phyloP scores from a whole-genome alignment of 2,329 filamentous ascomycete genomes.

The Colletotrichum melonis region DNA sequence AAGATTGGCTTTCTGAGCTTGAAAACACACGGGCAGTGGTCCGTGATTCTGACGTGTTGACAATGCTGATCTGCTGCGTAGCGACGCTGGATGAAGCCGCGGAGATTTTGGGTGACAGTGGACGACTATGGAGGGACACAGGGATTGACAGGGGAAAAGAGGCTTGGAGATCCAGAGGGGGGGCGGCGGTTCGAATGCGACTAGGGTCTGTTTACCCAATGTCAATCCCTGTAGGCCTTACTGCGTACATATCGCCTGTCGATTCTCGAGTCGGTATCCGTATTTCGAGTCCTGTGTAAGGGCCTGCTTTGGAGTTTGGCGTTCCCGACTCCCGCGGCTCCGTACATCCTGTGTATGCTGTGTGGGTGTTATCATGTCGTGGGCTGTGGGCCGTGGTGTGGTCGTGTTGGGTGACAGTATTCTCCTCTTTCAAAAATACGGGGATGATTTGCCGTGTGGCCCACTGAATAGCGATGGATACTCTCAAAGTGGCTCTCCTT shows the following conservation, averaged over 20 bases:
- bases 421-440: constrained; percentile 4
- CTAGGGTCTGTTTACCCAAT: background rate
- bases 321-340: background rate
- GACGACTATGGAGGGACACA: background rate
- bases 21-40: constrained; percentile 23
- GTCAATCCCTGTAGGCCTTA: background rate
- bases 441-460: constrained; percentile 6
- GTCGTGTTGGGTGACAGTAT: background rate
- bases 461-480: constrained; percentile 7
- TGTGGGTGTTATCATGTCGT: background rate
- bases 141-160: background rate
- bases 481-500: constrained; percentile 16
- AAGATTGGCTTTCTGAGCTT: constrained; percentile 34
- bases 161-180: background rate
- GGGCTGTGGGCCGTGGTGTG: background rate
- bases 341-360: background rate
- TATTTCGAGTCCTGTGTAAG: background rate
- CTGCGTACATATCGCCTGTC: background rate
- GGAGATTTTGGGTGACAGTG: constrained; percentile 22
- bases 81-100: constrained; percentile 26
- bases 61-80: constrained; percentile 25
- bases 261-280: background rate
- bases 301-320: background rate
- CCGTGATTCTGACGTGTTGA: constrained; percentile 32
- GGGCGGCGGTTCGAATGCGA: background rate